Percentiles rank a stretch among this genome's conserved stretches.
Evolutionary conservation across 202 grass and related monocot species (phyloP).

Genomic region (Zizania palustris): DNA sequence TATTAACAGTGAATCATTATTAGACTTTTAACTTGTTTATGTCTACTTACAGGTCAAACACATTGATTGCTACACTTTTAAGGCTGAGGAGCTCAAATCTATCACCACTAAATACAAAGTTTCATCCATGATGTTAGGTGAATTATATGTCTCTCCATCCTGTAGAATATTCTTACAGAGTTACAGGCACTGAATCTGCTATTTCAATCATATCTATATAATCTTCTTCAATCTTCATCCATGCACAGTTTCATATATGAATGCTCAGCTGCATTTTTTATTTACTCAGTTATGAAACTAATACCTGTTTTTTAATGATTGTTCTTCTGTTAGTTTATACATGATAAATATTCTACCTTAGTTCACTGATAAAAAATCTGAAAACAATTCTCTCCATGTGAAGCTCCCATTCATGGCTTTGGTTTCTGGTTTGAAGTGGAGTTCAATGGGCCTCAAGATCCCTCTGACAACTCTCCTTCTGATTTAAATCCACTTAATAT

Average conservation of each 20-base stretch:
- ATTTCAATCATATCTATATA: slow-evolving; percentile 11
- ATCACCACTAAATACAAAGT: slow-evolving; percentile 73
- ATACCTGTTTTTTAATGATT: slow-evolving; percentile 5
- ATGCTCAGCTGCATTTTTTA: slow-evolving; percentile 11
- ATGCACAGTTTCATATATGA: neutral
- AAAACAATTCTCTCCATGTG: slow-evolving; percentile 32
- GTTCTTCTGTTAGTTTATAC: slow-evolving; percentile 16
- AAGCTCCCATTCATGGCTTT: slow-evolving; percentile 92
- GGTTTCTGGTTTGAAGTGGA: slow-evolving; percentile 97
- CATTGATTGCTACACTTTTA: slow-evolving; percentile 80
- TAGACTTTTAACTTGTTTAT: slow-evolving; percentile 25
- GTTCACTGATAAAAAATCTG: slow-evolving; percentile 32
- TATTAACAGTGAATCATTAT: slow-evolving; percentile 33
- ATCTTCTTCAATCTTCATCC: neutral
- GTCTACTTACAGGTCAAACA: slow-evolving; percentile 66
- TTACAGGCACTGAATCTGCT: slow-evolving; percentile 23
- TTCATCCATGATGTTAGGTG: slow-evolving; percentile 83
- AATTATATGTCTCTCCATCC: slow-evolving; percentile 29
- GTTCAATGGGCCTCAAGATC: slow-evolving; percentile 71
- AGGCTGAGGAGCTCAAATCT: slow-evolving; percentile 70
- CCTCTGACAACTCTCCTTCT: slow-evolving; percentile 35
- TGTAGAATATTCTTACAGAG: slow-evolving; percentile 5
- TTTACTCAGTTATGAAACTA: slow-evolving; percentile 13
- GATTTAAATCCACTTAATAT: slow-evolving; percentile 51
- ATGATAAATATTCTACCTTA: slow-evolving; percentile 4